These are phyloP conservation scores for Sclerotinia spermophila DNA, from an alignment of 2,329 filamentous ascomycete genomes.

Conservation along the genomic window DNA sequence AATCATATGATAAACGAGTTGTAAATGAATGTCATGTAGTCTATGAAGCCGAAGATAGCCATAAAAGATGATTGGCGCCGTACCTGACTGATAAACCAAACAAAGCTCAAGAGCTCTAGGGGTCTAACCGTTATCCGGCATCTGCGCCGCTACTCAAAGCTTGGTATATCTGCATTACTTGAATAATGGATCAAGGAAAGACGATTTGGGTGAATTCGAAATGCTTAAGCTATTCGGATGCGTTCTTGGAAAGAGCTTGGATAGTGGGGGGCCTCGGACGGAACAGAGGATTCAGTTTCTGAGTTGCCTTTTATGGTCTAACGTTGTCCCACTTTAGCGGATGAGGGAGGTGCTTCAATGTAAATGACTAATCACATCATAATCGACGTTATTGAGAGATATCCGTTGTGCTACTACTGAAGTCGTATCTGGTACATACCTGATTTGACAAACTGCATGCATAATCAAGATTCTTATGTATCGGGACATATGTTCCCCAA, in stretches of 20 bases:
- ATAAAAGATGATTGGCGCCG: slow-evolving; percentile 11
- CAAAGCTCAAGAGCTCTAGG: background rate
- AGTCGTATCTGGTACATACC: background rate
- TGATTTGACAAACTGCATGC: background rate
- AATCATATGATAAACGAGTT: background rate
- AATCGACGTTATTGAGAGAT: background rate
- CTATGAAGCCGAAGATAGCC: slow-evolving; percentile 5
- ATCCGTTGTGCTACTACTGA: background rate
- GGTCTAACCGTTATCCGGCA: background rate
- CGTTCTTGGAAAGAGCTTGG: background rate
- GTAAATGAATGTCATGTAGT: background rate
- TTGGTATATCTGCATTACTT: background rate
- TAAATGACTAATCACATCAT: background rate
- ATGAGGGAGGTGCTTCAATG: slow-evolving; percentile 6
- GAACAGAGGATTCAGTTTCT: background rate
- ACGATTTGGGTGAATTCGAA: background rate
- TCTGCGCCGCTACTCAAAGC: background rate
- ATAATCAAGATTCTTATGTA: background rate
- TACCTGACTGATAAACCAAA: background rate
- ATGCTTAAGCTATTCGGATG: background rate
- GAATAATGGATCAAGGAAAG: background rate
- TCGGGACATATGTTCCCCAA: background rate
- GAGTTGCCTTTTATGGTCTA: slow-evolving; percentile 11
- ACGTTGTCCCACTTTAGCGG: background rate
- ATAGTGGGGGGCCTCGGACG: background rate